Percentiles rank a stretch among this genome's conserved stretches.
phyloP scores from a whole-genome alignment of 306 rosid genomes.

The Rubus parviflorus region DNA sequence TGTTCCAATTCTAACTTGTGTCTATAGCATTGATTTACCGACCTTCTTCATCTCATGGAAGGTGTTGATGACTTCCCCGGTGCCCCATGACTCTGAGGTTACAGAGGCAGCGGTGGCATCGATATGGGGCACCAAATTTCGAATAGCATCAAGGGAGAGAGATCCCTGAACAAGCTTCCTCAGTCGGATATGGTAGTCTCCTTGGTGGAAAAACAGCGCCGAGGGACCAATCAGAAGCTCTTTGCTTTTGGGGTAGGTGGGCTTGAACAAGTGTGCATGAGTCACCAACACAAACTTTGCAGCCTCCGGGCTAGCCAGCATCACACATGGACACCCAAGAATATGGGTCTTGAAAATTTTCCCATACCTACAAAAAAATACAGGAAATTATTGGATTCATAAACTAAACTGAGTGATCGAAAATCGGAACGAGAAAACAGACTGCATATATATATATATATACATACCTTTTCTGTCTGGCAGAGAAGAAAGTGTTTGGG shows the following conservation, averaged over 20 bases:
- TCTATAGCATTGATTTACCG: neutral
- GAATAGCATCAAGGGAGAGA: conserved; percentile 48
- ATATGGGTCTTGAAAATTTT: conserved; percentile 89
- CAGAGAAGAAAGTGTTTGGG: conserved; percentile 63
- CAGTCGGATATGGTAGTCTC: conserved; percentile 56
- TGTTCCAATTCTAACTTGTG: neutral
- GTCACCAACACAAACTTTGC: conserved; percentile 78
- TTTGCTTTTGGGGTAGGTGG: conserved; percentile 87
- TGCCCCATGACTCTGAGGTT: conserved; percentile 45
- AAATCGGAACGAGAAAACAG: too few relatives aligned
- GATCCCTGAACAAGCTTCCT: conserved; percentile 73
- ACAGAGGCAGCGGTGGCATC: conserved; percentile 49
- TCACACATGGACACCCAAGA: conserved; percentile 77
- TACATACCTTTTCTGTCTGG: conserved; percentile 75
- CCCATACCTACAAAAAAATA: conserved; percentile 54
- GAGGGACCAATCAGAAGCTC: conserved; percentile 77
- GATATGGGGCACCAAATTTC: conserved; percentile 56
- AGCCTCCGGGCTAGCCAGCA: conserved; percentile 88
- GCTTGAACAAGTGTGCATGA: conserved; percentile 77
- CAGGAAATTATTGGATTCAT: neutral
- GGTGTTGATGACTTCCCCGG: conserved; percentile 51
- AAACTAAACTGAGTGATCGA: neutral
- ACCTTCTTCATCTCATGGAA: conserved; percentile 82
- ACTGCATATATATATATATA: conserved; percentile 31
- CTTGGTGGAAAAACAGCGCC: conserved; percentile 85